A percentile compares a stretch with the other conserved stretches of the same genome.
phyloP scores from a whole-genome alignment of 257 asterid species.

The Gynochthodes officinalis region DNA sequence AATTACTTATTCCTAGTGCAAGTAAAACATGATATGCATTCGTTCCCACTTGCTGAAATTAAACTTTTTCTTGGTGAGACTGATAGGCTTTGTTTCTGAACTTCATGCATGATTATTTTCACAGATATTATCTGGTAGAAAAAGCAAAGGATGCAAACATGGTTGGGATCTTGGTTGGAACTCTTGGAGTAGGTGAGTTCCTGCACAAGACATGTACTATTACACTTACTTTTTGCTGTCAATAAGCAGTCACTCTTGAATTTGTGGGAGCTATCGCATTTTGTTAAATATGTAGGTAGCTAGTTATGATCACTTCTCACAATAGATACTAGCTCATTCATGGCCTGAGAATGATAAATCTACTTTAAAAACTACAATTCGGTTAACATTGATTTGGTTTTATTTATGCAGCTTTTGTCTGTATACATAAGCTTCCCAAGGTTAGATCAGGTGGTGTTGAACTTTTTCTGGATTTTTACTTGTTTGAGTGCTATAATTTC shows the following conservation, averaged over 20 bases:
- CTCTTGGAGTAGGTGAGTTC: constrained; percentile 86
- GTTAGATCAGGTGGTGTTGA: background rate
- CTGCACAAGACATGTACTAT: background rate
- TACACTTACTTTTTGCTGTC: background rate
- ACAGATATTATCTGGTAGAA: constrained; percentile 90
- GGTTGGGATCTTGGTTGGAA: constrained; percentile 94
- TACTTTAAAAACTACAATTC: background rate
- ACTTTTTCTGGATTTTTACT: background rate
- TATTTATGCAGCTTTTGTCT: background rate
- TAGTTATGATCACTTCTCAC: background rate
- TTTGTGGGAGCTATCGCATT: background rate
- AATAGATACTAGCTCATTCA: background rate
- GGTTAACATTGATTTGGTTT: background rate
- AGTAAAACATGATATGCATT: background rate
- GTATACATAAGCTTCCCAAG: background rate
- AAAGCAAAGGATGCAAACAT: constrained; percentile 97
- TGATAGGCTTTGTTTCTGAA: background rate
- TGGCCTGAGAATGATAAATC: background rate
- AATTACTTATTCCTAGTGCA: background rate
- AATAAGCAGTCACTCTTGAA: background rate
- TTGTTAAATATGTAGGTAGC: background rate
- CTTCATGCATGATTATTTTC: constrained; percentile 5
- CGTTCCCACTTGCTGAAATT: background rate
- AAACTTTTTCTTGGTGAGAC: constrained; percentile 2
- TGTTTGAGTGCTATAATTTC: background rate